phyloP scores from a whole-genome alignment of 352 stramenopile species.

The Pythium volutum region DNA sequence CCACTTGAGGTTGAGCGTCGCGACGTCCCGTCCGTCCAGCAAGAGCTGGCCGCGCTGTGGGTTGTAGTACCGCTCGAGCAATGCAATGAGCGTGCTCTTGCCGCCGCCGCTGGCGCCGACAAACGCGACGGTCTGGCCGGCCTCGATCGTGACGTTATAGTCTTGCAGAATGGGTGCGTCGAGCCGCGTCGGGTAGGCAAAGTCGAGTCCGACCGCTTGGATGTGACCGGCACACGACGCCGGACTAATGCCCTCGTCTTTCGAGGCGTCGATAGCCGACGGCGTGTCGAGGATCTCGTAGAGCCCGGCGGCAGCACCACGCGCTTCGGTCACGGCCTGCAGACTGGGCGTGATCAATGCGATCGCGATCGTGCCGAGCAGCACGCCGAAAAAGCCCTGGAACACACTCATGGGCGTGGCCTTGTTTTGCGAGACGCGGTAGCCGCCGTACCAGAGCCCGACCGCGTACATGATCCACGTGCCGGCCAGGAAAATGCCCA shows the following conservation, averaged over 20 bases:
- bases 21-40: constrained; percentile 63
- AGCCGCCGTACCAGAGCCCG: constrained; percentile 56
- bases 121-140: constrained; percentile 32
- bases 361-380: constrained; percentile 41
- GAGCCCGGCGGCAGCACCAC: constrained; percentile 34
- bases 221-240: constrained; percentile 35
- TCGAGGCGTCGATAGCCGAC: constrained; percentile 44
- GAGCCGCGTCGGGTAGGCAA: constrained; percentile 64
- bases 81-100: constrained; percentile 40
- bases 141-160: constrained; percentile 30
- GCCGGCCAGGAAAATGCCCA: constrained; percentile 36
- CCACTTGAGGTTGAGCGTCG: constrained; percentile 46
- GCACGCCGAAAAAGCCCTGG: constrained; percentile 36
- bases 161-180: constrained; percentile 32
- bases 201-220: constrained; percentile 45
- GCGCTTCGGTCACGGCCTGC: constrained; percentile 35
- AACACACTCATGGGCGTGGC: constrained; percentile 37
- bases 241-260: constrained; percentile 27
- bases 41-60: constrained; percentile 52
- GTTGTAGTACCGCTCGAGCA: constrained; percentile 88
- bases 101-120: constrained; percentile 31
- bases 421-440: constrained; percentile 33
- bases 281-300: constrained; percentile 51
- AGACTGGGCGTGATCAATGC: constrained; percentile 45
- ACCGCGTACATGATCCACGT: constrained; percentile 46